Evolutionary conservation across 805 yeast species (phyloP).

Genomic region (Candida taoyuanica): DNA sequence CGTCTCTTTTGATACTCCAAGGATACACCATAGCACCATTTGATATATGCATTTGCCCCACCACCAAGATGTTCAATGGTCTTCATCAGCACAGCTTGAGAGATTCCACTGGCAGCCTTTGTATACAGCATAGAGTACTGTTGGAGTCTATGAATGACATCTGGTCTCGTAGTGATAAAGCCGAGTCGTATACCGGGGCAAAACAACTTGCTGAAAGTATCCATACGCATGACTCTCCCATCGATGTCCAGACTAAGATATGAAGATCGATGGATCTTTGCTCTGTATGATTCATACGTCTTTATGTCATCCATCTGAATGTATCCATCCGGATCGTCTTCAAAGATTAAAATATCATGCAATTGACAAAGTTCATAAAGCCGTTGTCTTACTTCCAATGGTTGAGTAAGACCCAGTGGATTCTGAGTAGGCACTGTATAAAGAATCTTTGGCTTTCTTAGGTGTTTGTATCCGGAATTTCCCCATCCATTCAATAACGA

Average conservation of each 20-base stretch:
- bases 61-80: slow-evolving; percentile 63
- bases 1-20: slow-evolving; percentile 41
- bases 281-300: slow-evolving; percentile 29
- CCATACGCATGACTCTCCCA: slow-evolving; percentile 74
- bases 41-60: slow-evolving; percentile 60
- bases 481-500: slow-evolving; percentile 42
- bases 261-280: slow-evolving; percentile 29
- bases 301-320: slow-evolving; percentile 40
- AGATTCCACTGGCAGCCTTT: slow-evolving; percentile 66
- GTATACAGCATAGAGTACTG: slow-evolving; percentile 62
- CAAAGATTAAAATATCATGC: slow-evolving; percentile 54
- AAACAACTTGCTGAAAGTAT: slow-evolving; percentile 71
- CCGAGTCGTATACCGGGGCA: slow-evolving; percentile 78
- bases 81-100: slow-evolving; percentile 54
- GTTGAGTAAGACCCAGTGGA: slow-evolving; percentile 57
- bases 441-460: slow-evolving; percentile 46
- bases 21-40: slow-evolving; percentile 56
- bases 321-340: slow-evolving; percentile 73
- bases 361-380: slow-evolving; percentile 49
- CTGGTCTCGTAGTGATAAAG: slow-evolving; percentile 61
- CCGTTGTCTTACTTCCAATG: slow-evolving; percentile 37
- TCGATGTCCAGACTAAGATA: slow-evolving; percentile 60
- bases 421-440: slow-evolving; percentile 67
- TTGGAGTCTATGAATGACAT: slow-evolving; percentile 45
- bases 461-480: slow-evolving; percentile 38